phyloP scores from a whole-genome alignment of 345 rosid species.

The rapeseed (Brassica napus) region Da-Ae NC_063441.1:3432501-3433000 shows the following conservation, averaged over 20 bases:
- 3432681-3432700: neutral
- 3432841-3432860: slow-evolving; percentile 43
- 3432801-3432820: slow-evolving; percentile 72
- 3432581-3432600: neutral
- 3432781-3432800: slow-evolving; percentile 75
- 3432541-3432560: slow-evolving; percentile 10
- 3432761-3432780: slow-evolving; percentile 65
- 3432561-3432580: slow-evolving; percentile 28
- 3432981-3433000: slow-evolving; percentile 69
- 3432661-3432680: slow-evolving; percentile 16
- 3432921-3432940: neutral
- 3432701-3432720: neutral
- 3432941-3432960: neutral
- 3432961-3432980: slow-evolving; percentile 68
- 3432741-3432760: slow-evolving; percentile 36
- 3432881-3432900: slow-evolving; percentile 74
- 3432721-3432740: slow-evolving; percentile 21
- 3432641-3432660: slow-evolving; percentile 20
- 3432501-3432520: slow-evolving; percentile 1
- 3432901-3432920: neutral
- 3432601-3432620: neutral
- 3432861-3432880: slow-evolving; percentile 88
- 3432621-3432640: slow-evolving; percentile 31
- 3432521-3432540: slow-evolving; percentile 3
- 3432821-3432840: slow-evolving; percentile 73